phyloP scores from a whole-genome alignment of 805 yeast genomes.

The Vanderwaltozyma tropicalis region DNA sequence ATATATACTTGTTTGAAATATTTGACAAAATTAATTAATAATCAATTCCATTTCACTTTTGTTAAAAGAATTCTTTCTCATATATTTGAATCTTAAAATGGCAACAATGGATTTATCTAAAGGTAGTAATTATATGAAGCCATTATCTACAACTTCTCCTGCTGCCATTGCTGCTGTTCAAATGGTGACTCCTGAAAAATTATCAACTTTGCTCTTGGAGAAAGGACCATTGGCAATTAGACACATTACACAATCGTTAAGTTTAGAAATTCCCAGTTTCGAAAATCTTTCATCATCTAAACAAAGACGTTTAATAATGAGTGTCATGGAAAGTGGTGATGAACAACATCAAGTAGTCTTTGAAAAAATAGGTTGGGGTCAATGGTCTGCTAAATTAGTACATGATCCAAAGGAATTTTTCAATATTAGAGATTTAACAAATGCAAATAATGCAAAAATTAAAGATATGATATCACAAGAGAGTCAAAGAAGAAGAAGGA shows the following conservation, averaged over 20 bases:
- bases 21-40: background rate
- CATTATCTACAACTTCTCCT: constrained; percentile 68
- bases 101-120: background rate
- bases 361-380: constrained; percentile 97
- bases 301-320: constrained; percentile 82
- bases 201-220: constrained; percentile 54
- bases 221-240: constrained; percentile 89
- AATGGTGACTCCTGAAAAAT: constrained; percentile 67
- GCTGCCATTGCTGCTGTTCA: constrained; percentile 82
- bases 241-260: constrained; percentile 71
- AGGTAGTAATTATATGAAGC: constrained; percentile 5
- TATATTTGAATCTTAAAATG: too few relatives aligned
- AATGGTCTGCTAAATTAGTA: constrained; percentile 65
- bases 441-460: constrained; percentile 31
- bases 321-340: constrained; percentile 70
- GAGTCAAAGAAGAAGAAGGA: constrained; percentile 18
- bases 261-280: constrained; percentile 67
- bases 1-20: background rate
- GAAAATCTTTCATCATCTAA: constrained; percentile 73
- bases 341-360: constrained; percentile 48
- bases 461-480: constrained; percentile 32
- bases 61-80: too few relatives aligned
- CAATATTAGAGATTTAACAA: constrained; percentile 35
- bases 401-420: constrained; percentile 25
- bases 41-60: too few relatives aligned